Evolutionary conservation across 2,329 filamentous ascomycete genomes (phyloP), one percentile per base, ranked within the genome.

Genomic region (Xenoacremonium recifei): DNA sequence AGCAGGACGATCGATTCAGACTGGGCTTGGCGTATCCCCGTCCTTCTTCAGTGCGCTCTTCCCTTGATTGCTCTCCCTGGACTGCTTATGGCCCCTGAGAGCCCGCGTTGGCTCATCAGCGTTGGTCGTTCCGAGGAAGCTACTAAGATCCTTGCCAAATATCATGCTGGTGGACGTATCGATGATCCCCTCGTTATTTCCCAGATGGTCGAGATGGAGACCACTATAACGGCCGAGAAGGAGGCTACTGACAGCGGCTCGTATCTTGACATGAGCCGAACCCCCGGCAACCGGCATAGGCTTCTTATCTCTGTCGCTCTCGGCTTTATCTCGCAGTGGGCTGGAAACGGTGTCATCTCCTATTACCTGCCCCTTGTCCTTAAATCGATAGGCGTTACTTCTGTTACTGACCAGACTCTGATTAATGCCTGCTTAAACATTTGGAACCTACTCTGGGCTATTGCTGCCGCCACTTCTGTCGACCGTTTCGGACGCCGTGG

Each of bases 331-430:
- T 9, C 13, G 23, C 23, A 27, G 13, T 13, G 7, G 9, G 7
- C 23, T 13, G 23, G 23, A 7, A 27, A 27, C 23, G 23, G 23
- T 27, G 9, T 27, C 9, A 27, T 13, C 23, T 61, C 57, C 3
- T 68, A 67, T 38, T 68, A 67, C 40, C 57, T 69, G 3, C 61
- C 65, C 4, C 54, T 61, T 1, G 65, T 69, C 50, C 54, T 70
- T 5, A 55, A 61, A 7, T 59, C 60, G 5, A 55, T 68, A 12
- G 66, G 65, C 1, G 63, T 70, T 12, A 65, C 57, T 6, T 59
- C 63, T n/a, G 63, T 61, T 3, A 57, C 65, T 25, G 66, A 64
- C 1, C 65, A 68, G n/a, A 50, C 45, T 2, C 45, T 42, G 10
- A 50, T 51, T 12, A 50, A 34, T 17, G 49, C 42, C 3, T 39